Conservation (phyloP, 2,329 filamentous ascomycete genomes). For the Colletotrichum australisinense region DNA sequence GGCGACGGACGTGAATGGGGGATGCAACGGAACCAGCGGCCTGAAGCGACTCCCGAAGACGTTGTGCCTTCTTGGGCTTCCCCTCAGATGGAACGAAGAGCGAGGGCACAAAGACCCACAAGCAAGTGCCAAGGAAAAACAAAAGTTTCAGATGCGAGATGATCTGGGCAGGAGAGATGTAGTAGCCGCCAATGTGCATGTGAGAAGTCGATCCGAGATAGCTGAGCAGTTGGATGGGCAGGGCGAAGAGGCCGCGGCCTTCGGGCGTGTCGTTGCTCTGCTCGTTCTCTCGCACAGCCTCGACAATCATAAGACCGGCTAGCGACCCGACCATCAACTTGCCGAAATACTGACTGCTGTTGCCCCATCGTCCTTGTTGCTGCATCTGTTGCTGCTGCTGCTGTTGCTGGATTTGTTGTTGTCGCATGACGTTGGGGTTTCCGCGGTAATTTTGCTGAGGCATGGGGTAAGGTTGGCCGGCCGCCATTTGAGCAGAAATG, state of each 20-base stretch:
- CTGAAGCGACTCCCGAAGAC: constrained; percentile 51
- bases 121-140: constrained; percentile 62
- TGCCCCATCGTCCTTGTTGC: constrained; percentile 65
- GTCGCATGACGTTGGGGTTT: constrained; percentile 60
- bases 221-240: constrained; percentile 70
- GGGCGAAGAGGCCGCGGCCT: constrained; percentile 74
- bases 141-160: constrained; percentile 65
- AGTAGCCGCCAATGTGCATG: constrained; percentile 66
- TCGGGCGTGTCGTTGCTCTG: constrained; percentile 71
- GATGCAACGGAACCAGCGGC: constrained; percentile 80
- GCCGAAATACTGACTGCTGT: constrained; percentile 66
- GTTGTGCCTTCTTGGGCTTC: constrained; percentile 60
- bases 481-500: constrained; percentile 66
- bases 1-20: constrained; percentile 84
- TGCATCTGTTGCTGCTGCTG: constrained; percentile 57
- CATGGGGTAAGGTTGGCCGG: constrained; percentile 64
- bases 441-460: constrained; percentile 59
- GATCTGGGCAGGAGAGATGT: constrained; percentile 55
- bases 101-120: constrained; percentile 67
- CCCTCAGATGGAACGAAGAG: constrained; percentile 57
- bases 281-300: constrained; percentile 79
- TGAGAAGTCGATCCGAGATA: constrained; percentile 60
- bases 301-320: constrained; percentile 90
- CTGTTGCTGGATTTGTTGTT: constrained; percentile 67
- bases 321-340: constrained; percentile 95